Base-by-base conservation (phyloP, 2,329 filamentous ascomycete genomes). In the Colletotrichum somersetense region DNA sequence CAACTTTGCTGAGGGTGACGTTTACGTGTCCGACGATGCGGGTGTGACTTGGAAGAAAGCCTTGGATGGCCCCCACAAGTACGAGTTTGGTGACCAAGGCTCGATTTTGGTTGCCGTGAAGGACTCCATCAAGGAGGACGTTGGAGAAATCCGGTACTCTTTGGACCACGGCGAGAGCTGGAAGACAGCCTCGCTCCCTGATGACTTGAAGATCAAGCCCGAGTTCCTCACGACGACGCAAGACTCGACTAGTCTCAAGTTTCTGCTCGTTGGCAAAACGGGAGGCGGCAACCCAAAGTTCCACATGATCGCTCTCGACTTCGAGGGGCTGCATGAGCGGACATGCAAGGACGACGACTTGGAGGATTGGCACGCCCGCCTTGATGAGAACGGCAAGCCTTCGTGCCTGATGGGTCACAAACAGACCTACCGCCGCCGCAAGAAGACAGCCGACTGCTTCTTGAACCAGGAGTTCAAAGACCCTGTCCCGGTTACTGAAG, bases 401-500 rank as follows among this genome's bases (percentile, higher is more conserved):
- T 93, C 91, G 62, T 99, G 96, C 80, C 86, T 99, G 75, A 98
- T 99, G 96, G 96, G 96, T 26, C 95, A 97, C 80, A 97, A 92
- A 77, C 96, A 98, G 79, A 94, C 89, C 74, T 99, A 93, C 82
- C 88, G 86, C 66, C 91, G 96, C 74, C 91, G 96, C 76, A 98
- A 97, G 85, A 92, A 94, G 79, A 89, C 93, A 76, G 92, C 93
- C 23, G 90, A 97, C 73, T 99, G 97, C 82, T 97, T 98, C 80
- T 88, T 98, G 76, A 93, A 93, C 76, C 87, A 93, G 72, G 90
- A 96, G 65, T 98, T 97, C 84, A 91, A 94, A 78, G 93, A 96
- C 74, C 91, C 93, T 0, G 82, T 89, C 44, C 89, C 92, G 1
- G 85, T 91, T 73, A 92, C 89, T 38, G 89, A 94, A 76, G 82